These are phyloP conservation scores for Aspergillus versicolor DNA, from an alignment of 2,329 filamentous ascomycete genomes.

Conservation along the genomic window DNA sequence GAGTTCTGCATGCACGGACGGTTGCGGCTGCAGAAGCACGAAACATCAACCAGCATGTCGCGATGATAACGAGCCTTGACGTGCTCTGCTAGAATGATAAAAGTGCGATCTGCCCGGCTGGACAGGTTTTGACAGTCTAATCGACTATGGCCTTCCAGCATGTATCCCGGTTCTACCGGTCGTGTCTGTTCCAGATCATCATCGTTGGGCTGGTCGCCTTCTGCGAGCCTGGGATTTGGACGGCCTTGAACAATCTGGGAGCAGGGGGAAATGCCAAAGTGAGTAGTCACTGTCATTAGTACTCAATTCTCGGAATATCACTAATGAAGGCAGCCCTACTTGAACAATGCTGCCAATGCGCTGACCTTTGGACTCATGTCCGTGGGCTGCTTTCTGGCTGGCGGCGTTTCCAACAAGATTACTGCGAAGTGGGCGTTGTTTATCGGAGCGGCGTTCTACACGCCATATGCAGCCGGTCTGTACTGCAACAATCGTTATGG, in stretches of 20 bases:
- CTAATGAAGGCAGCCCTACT: not conserved
- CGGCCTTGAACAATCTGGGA: conserved; percentile 6
- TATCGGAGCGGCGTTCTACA: conserved; percentile 7
- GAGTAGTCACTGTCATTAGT: not conserved
- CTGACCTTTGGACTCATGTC: conserved; percentile 10
- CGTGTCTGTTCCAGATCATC: conserved; percentile 10
- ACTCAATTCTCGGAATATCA: no score
- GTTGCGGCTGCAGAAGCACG: not conserved
- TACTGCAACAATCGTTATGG: conserved; percentile 10
- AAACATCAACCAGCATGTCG: not conserved
- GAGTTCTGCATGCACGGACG: no score
- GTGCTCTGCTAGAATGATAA: not conserved
- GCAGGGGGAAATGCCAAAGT: conserved; percentile 6
- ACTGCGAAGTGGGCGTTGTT: conserved; percentile 8
- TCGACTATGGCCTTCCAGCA: not conserved
- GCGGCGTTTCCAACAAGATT: conserved; percentile 8
- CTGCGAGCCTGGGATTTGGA: conserved; percentile 10
- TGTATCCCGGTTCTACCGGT: not conserved
- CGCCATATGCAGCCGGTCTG: conserved; percentile 3
- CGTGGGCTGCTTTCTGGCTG: conserved; percentile 7
- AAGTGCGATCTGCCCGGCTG: not conserved
- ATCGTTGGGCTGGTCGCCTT: conserved; percentile 9
- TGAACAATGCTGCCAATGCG: conserved; percentile 9
- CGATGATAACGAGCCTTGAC: not conserved
- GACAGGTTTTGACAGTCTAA: not conserved